A percentile compares a stretch with the other conserved stretches of the same genome.
These are phyloP conservation scores for Debaryomyces udenii DNA, from an alignment of 1,139 yeast genomes.

Conservation along the genomic window DNA sequence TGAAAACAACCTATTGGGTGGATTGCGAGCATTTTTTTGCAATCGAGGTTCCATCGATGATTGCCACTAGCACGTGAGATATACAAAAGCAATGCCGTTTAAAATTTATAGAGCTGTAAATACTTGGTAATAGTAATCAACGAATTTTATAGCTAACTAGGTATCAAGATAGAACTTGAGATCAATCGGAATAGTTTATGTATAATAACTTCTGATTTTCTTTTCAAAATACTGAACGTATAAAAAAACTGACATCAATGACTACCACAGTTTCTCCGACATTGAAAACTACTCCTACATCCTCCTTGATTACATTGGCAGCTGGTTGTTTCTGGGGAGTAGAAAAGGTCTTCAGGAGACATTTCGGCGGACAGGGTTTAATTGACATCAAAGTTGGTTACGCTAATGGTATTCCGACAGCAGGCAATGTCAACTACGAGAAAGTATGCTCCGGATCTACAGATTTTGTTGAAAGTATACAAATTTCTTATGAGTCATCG, in stretches of 20 bases:
- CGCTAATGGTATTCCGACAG: constrained; percentile 67
- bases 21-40: too few species aligned
- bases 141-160: neutral
- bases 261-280: constrained; percentile 37
- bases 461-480: constrained; percentile 75
- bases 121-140: constrained; percentile 1
- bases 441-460: constrained; percentile 78
- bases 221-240: neutral
- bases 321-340: constrained; percentile 98
- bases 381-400: constrained; percentile 85
- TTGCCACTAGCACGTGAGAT: constrained; percentile 3
- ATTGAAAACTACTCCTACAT: constrained; percentile 36
- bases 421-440: constrained; percentile 65
- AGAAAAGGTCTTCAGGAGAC: constrained; percentile 77
- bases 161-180: neutral
- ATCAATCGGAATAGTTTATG: neutral
- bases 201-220: neutral
- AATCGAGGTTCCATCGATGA: too few species aligned
- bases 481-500: constrained; percentile 78
- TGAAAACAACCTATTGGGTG: too few species aligned
- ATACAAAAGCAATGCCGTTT: neutral
- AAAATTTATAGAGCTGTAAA: neutral
- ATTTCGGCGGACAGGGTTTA: constrained; percentile 63
- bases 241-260: constrained; percentile 9
- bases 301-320: constrained; percentile 63